Evolutionary conservation across 495 filamentous ascomycete genomes (phyloP), one percentile per base, ranked within the genome.

Genomic region (Friedmanniomyces endolithicus): DNA sequence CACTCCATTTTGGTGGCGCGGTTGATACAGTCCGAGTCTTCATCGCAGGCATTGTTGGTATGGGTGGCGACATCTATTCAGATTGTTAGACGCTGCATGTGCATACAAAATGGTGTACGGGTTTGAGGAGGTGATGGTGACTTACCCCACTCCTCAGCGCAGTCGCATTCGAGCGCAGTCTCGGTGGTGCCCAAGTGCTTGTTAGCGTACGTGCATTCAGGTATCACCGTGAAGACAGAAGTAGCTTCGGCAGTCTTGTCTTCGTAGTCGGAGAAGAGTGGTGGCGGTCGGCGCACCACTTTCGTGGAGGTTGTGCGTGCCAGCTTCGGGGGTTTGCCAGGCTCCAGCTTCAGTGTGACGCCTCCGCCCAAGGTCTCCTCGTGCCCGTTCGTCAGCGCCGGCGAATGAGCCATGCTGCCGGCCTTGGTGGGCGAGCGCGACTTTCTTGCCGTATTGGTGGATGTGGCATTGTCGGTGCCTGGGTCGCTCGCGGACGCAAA

Each of bases 11-110:
- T 95, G 31, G 92, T 97, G 51, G 87, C 84, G 65, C 94, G 87
- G 67, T 99, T 99, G 72, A 99, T 99, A 68, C 92, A 99, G 68
- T 97, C 92, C 17, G 92, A 96, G 70, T 97, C 88, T 59, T 94
- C 88, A 37, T 87, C 92, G 68, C 92, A 99, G 48, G 92, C 90
- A 65, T 81, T 70, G 71, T 99, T 99, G 46, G 63, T 66, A 22
- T 69, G 74, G 59, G 68, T 75, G 56, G 72, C 75, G 17, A 69
- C 66, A 64, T 84, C 90, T 96, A 65, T 12, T 44, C 52, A 52
- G 12, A 20, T 25, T 33, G 57, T 68, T 54, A 65, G 61, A 47
- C 46, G 47, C 46, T 16, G 27, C 43, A 27, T 51, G 2, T 17
- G 24, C 14, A 46, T 12, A 12, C 37, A 23, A 4, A 12, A 17